Conservation (phyloP, 2,329 filamentous ascomycete species). For the Fusarium armeniacum region DNA sequence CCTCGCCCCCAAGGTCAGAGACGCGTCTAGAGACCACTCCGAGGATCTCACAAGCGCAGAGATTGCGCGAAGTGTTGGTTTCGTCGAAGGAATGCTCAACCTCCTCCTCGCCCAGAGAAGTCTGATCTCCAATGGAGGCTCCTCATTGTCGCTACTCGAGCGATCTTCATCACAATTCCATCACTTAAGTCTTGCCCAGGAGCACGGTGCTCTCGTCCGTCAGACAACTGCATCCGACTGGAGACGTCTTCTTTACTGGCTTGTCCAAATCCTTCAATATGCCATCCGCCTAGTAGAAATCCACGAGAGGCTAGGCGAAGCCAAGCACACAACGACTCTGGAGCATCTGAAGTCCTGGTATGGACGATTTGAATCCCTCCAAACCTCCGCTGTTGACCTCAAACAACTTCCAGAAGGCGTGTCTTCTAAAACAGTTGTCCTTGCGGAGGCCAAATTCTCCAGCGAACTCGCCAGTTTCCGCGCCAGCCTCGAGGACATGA, state of each 20-base stretch:
- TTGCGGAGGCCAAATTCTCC: constrained; percentile 55
- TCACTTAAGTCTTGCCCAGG: constrained; percentile 52
- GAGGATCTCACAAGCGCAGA: constrained; percentile 88
- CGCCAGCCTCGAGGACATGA: constrained; percentile 58
- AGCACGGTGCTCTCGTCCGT: constrained; percentile 44
- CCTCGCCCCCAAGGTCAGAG: constrained; percentile 76
- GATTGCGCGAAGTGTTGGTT: constrained; percentile 81
- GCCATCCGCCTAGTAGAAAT: constrained; percentile 73
- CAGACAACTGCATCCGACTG: constrained; percentile 45
- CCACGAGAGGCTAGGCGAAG: constrained; percentile 74
- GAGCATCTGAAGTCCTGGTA: constrained; percentile 65
- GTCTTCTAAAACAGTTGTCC: constrained; percentile 55
- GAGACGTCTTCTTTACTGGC: constrained; percentile 65
- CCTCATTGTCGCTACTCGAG: constrained; percentile 58
- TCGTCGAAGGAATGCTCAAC: constrained; percentile 87
- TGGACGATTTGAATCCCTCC: constrained; percentile 61
- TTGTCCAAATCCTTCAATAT: constrained; percentile 76
- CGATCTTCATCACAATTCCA: constrained; percentile 56
- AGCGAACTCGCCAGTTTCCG: constrained; percentile 57
- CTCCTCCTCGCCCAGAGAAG: constrained; percentile 72
- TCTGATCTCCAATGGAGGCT: constrained; percentile 59
- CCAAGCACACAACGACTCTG: constrained; percentile 62
- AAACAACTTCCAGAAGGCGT: constrained; percentile 67
- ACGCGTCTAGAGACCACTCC: constrained; percentile 79
- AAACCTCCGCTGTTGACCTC: constrained; percentile 58